Percentiles rank a stretch among this genome's conserved stretches.
These are phyloP conservation scores for Guyanaporus albipodus DNA, from an alignment of 768 basidiomycete genomes.

Conservation along the genomic window DNA sequence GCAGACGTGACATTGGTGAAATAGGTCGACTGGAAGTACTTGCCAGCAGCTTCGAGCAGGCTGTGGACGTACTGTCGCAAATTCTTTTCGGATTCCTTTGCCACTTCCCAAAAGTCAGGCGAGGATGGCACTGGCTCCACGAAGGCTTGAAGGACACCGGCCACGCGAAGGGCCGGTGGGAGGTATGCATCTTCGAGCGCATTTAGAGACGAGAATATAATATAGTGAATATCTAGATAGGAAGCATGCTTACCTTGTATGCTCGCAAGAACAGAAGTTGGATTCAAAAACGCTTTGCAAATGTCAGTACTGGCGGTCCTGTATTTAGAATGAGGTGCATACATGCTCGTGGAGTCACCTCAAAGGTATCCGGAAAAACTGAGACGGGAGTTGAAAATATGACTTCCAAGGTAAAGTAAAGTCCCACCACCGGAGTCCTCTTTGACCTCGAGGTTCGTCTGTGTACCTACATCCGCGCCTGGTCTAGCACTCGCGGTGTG, in stretches of 20 bases:
- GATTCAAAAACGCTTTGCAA: background rate
- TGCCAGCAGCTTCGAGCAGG: slow-evolving; percentile 1
- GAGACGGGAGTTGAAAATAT: no score
- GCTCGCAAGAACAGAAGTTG: background rate
- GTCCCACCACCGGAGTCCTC: no score
- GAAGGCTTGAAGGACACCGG: background rate
- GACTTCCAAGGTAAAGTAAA: no score
- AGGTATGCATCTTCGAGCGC: slow-evolving; percentile 1
- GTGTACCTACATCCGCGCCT: no score
- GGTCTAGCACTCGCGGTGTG: no score
- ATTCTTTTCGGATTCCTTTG: background rate
- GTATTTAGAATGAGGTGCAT: background rate
- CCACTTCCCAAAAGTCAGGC: slow-evolving; percentile 12
- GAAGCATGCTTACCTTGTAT: background rate
- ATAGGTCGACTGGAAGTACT: slow-evolving; percentile 1
- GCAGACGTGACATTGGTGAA: slow-evolving; percentile 3
- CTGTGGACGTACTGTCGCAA: slow-evolving; percentile 3
- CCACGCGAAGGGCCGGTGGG: background rate
- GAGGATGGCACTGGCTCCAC: background rate
- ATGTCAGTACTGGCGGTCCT: background rate
- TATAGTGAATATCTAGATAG: background rate
- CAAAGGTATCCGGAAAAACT: background rate
- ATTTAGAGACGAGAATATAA: background rate
- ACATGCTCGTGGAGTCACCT: background rate
- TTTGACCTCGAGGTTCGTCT: no score